These are phyloP conservation scores for Citrullus mucosospermus DNA, from an alignment of 306 rosid genomes.

Conservation along the genomic window DNA sequence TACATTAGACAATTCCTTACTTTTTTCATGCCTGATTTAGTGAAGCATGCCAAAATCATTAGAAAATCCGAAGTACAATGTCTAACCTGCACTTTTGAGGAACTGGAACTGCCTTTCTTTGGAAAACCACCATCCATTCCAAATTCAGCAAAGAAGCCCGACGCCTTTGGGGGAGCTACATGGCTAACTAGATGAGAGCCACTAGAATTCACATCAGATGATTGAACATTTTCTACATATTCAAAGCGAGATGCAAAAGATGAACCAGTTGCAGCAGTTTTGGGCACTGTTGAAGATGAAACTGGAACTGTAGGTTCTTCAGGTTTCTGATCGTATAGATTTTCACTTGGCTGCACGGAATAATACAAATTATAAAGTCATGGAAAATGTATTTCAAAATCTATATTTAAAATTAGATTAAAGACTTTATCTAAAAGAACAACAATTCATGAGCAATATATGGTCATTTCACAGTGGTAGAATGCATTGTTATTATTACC, in stretches of 20 bases:
- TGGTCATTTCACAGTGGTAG: background rate
- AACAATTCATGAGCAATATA: background rate
- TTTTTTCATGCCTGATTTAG: background rate
- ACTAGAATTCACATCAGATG: conserved; percentile 49
- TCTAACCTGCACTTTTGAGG: conserved; percentile 47
- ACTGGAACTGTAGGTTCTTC: conserved; percentile 50
- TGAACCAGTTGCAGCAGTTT: conserved; percentile 32
- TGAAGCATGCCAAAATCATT: conserved; percentile 7
- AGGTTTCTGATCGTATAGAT: conserved; percentile 89
- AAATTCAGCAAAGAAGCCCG: conserved; percentile 84
- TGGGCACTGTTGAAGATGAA: conserved; percentile 29
- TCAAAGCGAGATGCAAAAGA: conserved; percentile 83
- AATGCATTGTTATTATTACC: conserved; percentile 16
- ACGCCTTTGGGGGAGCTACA: conserved; percentile 72
- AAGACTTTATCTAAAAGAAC: background rate
- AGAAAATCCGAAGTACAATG: background rate
- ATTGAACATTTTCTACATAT: conserved; percentile 75
- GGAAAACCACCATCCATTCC: conserved; percentile 75
- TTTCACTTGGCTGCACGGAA: conserved; percentile 63
- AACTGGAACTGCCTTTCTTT: conserved; percentile 35
- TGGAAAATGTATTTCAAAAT: background rate
- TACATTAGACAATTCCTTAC: conserved; percentile 17
- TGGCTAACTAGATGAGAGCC: conserved; percentile 46
- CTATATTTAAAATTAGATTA: background rate
- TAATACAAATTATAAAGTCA: background rate